Base-by-base conservation (phyloP, 176 grass and related monocot genomes). In the Coix lacrymajobi region DNA sequence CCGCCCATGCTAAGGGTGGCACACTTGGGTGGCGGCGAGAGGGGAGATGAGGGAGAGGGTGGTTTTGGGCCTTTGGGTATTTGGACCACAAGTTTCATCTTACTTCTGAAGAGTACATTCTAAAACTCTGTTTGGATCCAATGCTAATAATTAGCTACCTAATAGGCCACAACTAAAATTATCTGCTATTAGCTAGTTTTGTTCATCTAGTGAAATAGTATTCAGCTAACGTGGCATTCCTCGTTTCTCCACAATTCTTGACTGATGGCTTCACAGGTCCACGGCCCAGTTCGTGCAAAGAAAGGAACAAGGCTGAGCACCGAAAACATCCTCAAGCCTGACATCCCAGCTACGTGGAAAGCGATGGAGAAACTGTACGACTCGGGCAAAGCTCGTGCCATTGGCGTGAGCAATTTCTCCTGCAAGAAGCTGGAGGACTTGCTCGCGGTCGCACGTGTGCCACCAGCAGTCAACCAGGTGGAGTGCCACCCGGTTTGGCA, bases 401-500 rank as follows among this genome's bases (percentile, higher is more conserved):
- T 91, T 3, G 85, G 85, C 11, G 81, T 88, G 1, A 88, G 81
- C 54, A 91, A 91, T 66, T 91, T 91, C 8, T 87, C 75, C 1
- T 33, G 46, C 71, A 88, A 78, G 85, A 91, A 88, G 20, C 71
- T 91, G 25, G 80, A 79, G 46, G 85, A 85, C 2, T 16, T 81
- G 69, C 62, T 91, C 5, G 34, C 37, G 4, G n/a, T 84, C 6
- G 77, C 85, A 1, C 76, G 63, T 4, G 77, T 88, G 15, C 77
- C 85, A n/a, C 82, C 85, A 9, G 85, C 82, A 10, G 85, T 78
- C 34, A 62, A 81, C 76, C 85, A 91, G 76, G 81, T 91, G 17
- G 89, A 91, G 76, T 91, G 81, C 69, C 89, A 91, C 31, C 89
- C 85, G 0, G 64, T 71, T 29, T 91, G 89, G 89, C 58, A 85